Evolutionary conservation across 2,329 filamentous ascomycete species (phyloP).

Genomic region (Colletotrichum costaricense): DNA sequence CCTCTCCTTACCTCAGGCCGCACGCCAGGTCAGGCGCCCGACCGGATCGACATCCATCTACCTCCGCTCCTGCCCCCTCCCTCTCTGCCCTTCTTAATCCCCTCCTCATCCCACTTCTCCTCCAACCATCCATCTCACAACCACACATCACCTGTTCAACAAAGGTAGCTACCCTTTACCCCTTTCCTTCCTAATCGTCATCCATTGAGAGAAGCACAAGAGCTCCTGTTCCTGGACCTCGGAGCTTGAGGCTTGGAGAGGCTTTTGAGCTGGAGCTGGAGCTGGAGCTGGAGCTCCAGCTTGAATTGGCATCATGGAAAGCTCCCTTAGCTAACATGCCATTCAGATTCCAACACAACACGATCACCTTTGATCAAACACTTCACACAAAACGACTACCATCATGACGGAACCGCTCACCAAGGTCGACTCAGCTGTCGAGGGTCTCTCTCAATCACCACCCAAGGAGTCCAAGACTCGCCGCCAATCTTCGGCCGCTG

Average conservation of each 20-base stretch:
- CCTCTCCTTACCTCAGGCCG: conserved; percentile 17
- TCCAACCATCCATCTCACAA: conserved; percentile 10
- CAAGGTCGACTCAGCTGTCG: conserved; percentile 93
- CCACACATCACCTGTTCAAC: conserved; percentile 20
- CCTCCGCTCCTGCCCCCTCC: conserved; percentile 12
- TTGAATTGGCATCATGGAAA: neutral
- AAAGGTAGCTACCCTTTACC: conserved; percentile 19
- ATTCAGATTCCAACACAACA: conserved; percentile 6
- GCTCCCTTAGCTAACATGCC: conserved; percentile 8
- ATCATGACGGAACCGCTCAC: conserved; percentile 70
- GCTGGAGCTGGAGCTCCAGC: neutral
- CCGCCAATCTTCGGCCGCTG: conserved; percentile 65
- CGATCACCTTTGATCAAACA: conserved; percentile 17
- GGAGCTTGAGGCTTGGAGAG: neutral
- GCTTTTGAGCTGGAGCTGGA: neutral
- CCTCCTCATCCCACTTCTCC: conserved; percentile 27
- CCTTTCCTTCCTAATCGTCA: neutral
- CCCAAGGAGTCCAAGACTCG: conserved; percentile 62
- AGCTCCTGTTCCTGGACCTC: neutral
- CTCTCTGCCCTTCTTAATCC: conserved; percentile 25
- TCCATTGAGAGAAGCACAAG: neutral
- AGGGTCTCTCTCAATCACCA: conserved; percentile 78
- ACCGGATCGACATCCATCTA: conserved; percentile 28
- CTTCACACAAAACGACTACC: conserved; percentile 18
- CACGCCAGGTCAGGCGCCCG: conserved; percentile 23